Percentiles rank a stretch among this genome's conserved stretches.
These are phyloP conservation scores for Tuber melanosporum DNA, from an alignment of 495 filamentous ascomycete genomes.

Conservation along the genomic window DNA sequence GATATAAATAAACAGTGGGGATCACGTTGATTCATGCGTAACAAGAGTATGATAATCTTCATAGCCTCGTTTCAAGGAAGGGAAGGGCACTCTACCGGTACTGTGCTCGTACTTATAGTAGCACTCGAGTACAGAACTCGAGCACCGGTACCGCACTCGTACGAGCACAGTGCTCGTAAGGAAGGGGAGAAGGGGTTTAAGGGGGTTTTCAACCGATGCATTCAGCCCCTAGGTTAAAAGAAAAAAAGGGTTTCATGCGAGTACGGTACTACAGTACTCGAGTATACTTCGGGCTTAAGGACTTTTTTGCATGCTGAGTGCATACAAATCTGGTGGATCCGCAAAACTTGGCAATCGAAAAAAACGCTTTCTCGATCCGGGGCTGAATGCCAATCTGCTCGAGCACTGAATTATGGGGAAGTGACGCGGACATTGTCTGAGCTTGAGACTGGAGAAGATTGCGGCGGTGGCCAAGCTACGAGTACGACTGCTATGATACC, in stretches of 20 bases:
- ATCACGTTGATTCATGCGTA: neutral
- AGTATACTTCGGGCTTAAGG: neutral
- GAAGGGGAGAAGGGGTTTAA: neutral
- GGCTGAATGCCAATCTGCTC: neutral
- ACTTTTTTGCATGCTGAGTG: neutral
- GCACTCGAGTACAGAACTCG: no score
- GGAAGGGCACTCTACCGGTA: no score
- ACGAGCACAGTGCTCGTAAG: no score
- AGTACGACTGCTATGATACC: neutral
- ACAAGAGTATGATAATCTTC: neutral
- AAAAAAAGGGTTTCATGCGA: neutral
- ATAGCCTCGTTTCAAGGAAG: neutral
- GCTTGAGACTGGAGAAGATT: neutral
- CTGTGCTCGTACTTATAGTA: no score
- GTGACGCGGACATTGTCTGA: neutral
- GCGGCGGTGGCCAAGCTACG: neutral
- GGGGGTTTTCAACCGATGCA: neutral
- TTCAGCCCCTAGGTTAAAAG: neutral
- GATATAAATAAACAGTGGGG: neutral
- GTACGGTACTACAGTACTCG: no score
- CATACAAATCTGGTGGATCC: neutral
- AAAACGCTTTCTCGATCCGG: no score
- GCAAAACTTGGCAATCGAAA: neutral
- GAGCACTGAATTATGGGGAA: neutral
- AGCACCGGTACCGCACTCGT: no score